Conservation (phyloP, 2,329 filamentous ascomycete genomes). For the Aspergillus caelatus region DNA sequence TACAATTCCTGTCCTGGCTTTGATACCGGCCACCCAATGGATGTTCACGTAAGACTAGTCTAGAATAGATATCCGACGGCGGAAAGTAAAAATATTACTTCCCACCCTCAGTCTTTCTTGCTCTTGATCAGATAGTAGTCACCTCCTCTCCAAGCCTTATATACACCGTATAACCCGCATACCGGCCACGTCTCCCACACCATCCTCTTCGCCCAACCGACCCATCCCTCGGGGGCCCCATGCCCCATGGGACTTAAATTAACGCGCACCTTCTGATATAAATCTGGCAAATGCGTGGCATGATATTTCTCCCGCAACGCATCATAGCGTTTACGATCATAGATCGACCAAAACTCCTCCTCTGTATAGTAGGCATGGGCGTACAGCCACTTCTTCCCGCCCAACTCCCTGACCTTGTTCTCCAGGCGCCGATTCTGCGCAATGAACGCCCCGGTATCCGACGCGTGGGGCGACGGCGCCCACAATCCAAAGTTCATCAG, state of each 20-base stretch:
- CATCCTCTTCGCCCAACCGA: slow-evolving; percentile 15
- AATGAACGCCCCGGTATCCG: slow-evolving; percentile 57
- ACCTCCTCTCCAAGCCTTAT: slow-evolving; percentile 26
- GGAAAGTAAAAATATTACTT: too few relatives aligned
- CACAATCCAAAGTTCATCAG: slow-evolving; percentile 68
- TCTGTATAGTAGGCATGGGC: slow-evolving; percentile 83
- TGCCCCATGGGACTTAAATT: background rate
- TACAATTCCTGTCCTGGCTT: background rate
- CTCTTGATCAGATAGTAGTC: slow-evolving; percentile 23
- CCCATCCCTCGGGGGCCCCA: slow-evolving; percentile 12
- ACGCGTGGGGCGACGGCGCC: slow-evolving; percentile 67
- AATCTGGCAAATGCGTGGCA: slow-evolving; percentile 28
- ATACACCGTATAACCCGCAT: slow-evolving; percentile 30
- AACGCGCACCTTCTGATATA: slow-evolving; percentile 26
- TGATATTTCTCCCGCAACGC: slow-evolving; percentile 42
- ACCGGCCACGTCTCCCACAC: slow-evolving; percentile 28
- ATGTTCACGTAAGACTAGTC: background rate
- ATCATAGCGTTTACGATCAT: slow-evolving; percentile 43
- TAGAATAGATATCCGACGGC: background rate
- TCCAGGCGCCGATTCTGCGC: slow-evolving; percentile 72
- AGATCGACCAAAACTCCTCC: slow-evolving; percentile 49
- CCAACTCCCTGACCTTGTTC: slow-evolving; percentile 66
- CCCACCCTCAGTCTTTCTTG: background rate
- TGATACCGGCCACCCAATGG: background rate
- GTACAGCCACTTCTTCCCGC: slow-evolving; percentile 85